A percentile compares a stretch with the other conserved stretches of the same genome.
phyloP scores from a whole-genome alignment of 2,329 filamentous ascomycete genomes.

The Dactylellina cionopaga region DNA sequence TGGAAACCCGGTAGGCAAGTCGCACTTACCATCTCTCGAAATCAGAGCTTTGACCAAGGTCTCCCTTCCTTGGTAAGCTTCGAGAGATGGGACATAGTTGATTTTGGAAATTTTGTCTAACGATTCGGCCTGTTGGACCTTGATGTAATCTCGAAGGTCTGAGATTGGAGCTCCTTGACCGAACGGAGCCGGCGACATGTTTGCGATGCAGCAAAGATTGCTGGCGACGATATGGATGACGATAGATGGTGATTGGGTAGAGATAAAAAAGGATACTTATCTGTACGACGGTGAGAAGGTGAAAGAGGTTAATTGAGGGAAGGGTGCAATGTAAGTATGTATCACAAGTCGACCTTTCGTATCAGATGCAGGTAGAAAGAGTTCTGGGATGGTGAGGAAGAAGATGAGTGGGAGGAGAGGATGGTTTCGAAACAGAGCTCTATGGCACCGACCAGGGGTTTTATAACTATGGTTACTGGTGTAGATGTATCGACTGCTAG shows the following conservation, averaged over 20 bases:
- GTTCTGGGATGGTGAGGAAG: not conserved
- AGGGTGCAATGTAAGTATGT: not conserved
- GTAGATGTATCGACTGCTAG: not conserved
- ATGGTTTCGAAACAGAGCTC: conserved; percentile 9
- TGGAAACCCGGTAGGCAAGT: conserved; percentile 35
- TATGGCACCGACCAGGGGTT: not conserved
- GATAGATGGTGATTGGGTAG: not conserved
- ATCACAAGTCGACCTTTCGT: conserved; percentile 2
- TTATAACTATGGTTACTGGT: not conserved
- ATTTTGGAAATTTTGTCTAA: conserved; percentile 27
- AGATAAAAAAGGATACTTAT: not conserved
- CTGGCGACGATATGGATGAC: not conserved
- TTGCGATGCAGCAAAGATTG: not conserved
- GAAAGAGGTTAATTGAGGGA: not conserved
- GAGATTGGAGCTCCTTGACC: conserved; percentile 36
- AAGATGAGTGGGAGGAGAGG: not conserved
- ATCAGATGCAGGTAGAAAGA: not conserved
- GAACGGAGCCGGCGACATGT: conserved; percentile 44
- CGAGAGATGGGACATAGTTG: conserved; percentile 37
- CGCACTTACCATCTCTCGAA: not conserved
- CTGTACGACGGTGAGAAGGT: not conserved
- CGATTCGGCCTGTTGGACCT: not conserved
- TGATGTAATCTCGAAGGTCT: conserved; percentile 29
- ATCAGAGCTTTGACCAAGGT: conserved; percentile 23
- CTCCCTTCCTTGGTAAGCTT: conserved; percentile 27